phyloP scores from a whole-genome alignment of 2,329 filamentous ascomycete species.

The Colletotrichum higginsianum region DNA sequence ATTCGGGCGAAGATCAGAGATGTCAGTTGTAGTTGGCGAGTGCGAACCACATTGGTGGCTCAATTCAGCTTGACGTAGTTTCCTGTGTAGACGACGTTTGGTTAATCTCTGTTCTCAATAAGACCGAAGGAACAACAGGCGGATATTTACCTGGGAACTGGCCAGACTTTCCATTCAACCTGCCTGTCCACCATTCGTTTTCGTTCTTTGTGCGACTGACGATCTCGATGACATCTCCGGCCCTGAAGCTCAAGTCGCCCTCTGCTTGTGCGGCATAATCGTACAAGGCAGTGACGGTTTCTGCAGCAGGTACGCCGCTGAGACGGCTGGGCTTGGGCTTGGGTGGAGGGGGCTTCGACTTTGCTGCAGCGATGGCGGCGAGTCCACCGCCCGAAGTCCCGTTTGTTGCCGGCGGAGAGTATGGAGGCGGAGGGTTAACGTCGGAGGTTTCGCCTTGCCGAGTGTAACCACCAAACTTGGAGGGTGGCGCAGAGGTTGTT shows the following conservation, averaged over 20 bases:
- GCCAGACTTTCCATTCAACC: conserved; percentile 82
- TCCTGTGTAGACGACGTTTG: conserved; percentile 50
- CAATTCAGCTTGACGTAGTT: conserved; percentile 66
- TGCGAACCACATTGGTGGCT: conserved; percentile 46
- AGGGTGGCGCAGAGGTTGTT: conserved; percentile 38
- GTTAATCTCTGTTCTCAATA: conserved; percentile 46
- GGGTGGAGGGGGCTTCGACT: conserved; percentile 79
- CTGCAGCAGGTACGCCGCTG: conserved; percentile 74
- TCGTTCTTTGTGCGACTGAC: conserved; percentile 85
- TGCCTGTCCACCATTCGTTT: conserved; percentile 98
- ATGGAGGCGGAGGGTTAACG: conserved; percentile 77
- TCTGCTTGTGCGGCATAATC: conserved; percentile 97
- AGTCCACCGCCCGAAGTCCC: conserved; percentile 55
- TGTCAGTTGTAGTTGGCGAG: conserved; percentile 9
- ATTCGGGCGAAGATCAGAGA: conserved; percentile 26
- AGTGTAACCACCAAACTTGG: conserved; percentile 55
- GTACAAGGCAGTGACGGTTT: conserved; percentile 92
- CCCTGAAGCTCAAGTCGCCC: conserved; percentile 90
- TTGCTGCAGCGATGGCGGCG: conserved; percentile 66
- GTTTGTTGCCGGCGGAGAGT: conserved; percentile 64
- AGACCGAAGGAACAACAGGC: neutral
- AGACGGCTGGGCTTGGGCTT: conserved; percentile 86
- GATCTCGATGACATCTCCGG: conserved; percentile 93
- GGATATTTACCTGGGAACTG: conserved; percentile 87
- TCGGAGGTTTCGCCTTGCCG: conserved; percentile 62